Conservation (phyloP, 176 grass and related monocot genomes). For the Pontederia paniculata region DNA sequence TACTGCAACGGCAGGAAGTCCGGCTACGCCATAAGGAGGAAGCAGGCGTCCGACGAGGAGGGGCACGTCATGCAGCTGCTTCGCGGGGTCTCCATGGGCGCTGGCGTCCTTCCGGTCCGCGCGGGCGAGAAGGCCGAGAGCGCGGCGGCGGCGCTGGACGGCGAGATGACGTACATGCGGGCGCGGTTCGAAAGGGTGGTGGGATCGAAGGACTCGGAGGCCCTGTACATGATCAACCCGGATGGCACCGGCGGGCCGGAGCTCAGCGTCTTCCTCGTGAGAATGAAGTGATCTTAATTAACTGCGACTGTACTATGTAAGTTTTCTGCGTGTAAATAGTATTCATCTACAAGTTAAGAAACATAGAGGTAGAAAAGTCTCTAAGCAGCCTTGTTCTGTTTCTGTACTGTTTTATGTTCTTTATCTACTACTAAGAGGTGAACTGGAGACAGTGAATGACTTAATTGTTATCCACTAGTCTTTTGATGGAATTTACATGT, state of each 20-base stretch:
- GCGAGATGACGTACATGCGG: slow-evolving; percentile 85
- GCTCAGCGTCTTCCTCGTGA: slow-evolving; percentile 91
- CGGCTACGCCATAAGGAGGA: slow-evolving; percentile 77
- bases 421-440: no score
- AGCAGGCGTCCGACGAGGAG: slow-evolving; percentile 73
- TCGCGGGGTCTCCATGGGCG: slow-evolving; percentile 86
- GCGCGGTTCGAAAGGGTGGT: slow-evolving; percentile 86
- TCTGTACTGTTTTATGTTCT: no score
- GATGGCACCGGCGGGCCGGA: slow-evolving; percentile 27
- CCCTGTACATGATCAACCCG: slow-evolving; percentile 97
- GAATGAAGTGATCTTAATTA: slow-evolving; percentile 50
- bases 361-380: no score
- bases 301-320: not conserved
- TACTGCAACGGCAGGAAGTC: slow-evolving; percentile 95
- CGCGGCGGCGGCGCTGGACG: slow-evolving; percentile 38
- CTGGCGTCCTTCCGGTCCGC: slow-evolving; percentile 65
- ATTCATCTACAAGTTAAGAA: not conserved
- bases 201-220: slow-evolving; percentile 89
- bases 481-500: no score
- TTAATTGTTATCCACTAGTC: no score
- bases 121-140: slow-evolving; percentile 42
- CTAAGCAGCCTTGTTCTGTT: no score
- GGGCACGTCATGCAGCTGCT: slow-evolving; percentile 71
- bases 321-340: not conserved
- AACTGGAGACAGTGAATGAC: no score